Evolutionary conservation across 2,329 filamentous ascomycete species (phyloP), one percentile per base, ranked within the genome.

Genomic region (Cytospora piceicola): DNA sequence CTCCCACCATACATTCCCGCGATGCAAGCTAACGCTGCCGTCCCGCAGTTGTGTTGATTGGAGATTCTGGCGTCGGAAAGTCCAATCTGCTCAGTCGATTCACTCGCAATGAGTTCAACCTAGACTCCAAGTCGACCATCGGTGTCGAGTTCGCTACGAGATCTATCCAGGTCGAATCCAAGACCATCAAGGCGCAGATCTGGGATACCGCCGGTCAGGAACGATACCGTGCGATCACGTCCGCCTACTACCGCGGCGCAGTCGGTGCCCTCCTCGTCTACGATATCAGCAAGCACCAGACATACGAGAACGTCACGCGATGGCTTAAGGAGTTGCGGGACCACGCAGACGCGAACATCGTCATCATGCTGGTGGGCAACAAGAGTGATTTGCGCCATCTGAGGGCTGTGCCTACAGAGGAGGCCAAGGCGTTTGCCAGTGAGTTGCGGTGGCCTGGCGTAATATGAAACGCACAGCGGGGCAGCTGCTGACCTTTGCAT

Each of bases 361-460:
- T 99, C 75, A 99, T 99, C 78, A 99, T 99, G 95, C 85, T 99
- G 75, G 95, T 98, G 64, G 95, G 95, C 80, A 99, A 99, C 89
- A 99, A 99, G 91, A 98, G 94, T 80, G 95, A 99, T 96, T 91
- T 98, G 90, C 92, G 94, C 81, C 95, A 99, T 82, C 85, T 99
- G 76, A 88, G 95, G 78, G 95, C 95, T 71, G 95, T 99, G 72
- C 93, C 95, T 60, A 99, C 95, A 68, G 95, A 99, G 77, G 94
- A 98, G 81, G 95, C 94, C 73, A 99, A 98, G 83, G 86, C 92
- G 70, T 99, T 99, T 88, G 95, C 95, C 65, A 97, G 94, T 96
- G 81, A 63, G 66, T 66, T 14, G 20, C 34, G 20, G 39, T 42
- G 34, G 46, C n/a, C n/a, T 49, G 32, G 14, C 15, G 20, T 9